A percentile compares a stretch with the other conserved stretches of the same genome.
These are phyloP conservation scores for Sordaria brevicollis DNA, from an alignment of 495 filamentous ascomycete species.

Conservation along the genomic window DNA sequence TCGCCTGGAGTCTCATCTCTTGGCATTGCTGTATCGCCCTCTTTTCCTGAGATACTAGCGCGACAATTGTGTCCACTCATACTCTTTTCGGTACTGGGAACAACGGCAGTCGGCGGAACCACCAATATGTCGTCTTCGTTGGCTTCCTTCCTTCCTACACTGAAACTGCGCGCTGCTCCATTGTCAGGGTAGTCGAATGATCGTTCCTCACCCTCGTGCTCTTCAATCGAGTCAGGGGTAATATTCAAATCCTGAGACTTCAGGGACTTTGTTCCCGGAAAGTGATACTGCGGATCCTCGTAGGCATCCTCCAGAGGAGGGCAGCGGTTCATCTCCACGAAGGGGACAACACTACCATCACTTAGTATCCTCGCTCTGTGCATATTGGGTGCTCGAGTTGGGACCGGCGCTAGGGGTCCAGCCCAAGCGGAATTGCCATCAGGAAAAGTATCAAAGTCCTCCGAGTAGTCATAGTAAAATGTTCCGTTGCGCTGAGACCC, in stretches of 20 bases:
- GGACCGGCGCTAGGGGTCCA: conserved; percentile 24
- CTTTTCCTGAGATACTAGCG: background rate
- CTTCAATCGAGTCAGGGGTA: background rate
- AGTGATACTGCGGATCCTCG: background rate
- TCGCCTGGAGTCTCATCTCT: background rate
- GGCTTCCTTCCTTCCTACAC: background rate
- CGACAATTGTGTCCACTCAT: background rate
- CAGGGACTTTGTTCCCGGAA: background rate
- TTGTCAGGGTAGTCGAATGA: background rate
- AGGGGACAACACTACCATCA: conserved; percentile 15
- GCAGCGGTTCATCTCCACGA: conserved; percentile 1
- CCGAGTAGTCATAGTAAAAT: conserved; percentile 44
- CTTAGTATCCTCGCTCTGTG: conserved; percentile 17
- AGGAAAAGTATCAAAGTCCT: conserved; percentile 30
- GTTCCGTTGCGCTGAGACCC: background rate
- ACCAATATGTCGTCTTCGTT: background rate
- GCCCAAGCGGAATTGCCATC: conserved; percentile 4
- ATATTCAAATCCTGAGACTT: background rate
- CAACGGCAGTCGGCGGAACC: background rate
- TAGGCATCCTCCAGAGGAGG: background rate
- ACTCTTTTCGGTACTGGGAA: background rate
- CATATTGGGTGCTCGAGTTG: conserved; percentile 19
- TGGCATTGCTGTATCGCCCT: background rate
- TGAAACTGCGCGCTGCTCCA: background rate
- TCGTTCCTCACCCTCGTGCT: background rate